Evolutionary conservation across 2,329 filamentous ascomycete species (phyloP), one percentile per base, ranked within the genome.

Genomic region (Hypoxylon sp.): DNA sequence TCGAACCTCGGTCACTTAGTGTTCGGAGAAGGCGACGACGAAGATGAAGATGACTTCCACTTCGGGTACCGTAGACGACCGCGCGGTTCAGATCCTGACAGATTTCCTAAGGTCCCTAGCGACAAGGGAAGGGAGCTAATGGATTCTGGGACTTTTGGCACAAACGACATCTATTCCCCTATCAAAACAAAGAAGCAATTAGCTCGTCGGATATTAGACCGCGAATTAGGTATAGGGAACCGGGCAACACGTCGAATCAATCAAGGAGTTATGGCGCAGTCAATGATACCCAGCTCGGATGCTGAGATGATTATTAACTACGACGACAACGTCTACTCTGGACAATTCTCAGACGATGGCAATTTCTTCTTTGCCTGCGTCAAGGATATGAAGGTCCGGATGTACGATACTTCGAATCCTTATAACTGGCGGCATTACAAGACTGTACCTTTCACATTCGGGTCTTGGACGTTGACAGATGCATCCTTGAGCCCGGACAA

Each of bases 341-440:
- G 96, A 1, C 95, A 98, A 78, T 99, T 98, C 78, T 97, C 94
- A 0, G 93, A 97, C 71, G 96, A 99, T 74, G 96, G 96, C 26
- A 97, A 97, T 80, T 98, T 98, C 83, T 98, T 98, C 83, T 98
- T 95, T 78, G 91, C 92, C 5, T 96, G 92, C 76, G 92, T 92
- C 9, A 94, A 98, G 80, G 94, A 98, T 80, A 97, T 97, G 82
- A 92, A 90, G 73, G 94, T 99, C 9, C 91, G 94, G 58, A 94
- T 99, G 93, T 99, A 98, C 80, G 95, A 98, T 79, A 98, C 96
- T 0, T 94, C 93, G 1, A 97, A 98, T 74, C 94, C 95, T 0
- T 97, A 96, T 80, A 88, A 94, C 71, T 99, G 96, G 96, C 92
- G 91, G 78, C 94, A 97, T 79, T 98, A 98, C 84, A 98, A 95